These are phyloP conservation scores for Podospora tetraspora DNA, from an alignment of 495 filamentous ascomycete genomes.

Conservation along the genomic window DNA sequence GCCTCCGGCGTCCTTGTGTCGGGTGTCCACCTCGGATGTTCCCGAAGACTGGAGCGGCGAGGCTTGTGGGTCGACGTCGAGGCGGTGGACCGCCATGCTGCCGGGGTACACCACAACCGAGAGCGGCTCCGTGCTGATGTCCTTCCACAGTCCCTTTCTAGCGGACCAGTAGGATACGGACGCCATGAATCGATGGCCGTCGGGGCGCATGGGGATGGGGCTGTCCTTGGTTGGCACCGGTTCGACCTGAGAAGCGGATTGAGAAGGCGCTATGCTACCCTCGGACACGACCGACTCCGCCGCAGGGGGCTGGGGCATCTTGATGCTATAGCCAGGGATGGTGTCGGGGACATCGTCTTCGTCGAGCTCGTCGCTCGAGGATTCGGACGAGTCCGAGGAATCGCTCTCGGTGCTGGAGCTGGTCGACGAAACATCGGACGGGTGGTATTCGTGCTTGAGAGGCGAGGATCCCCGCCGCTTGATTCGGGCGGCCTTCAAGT, in stretches of 20 bases:
- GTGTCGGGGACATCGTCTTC: slow-evolving; percentile 47
- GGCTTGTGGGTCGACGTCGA: slow-evolving; percentile 39
- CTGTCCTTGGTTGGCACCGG: slow-evolving; percentile 47
- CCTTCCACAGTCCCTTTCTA: slow-evolving; percentile 71
- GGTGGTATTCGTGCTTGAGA: slow-evolving; percentile 95
- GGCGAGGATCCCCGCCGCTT: slow-evolving; percentile 83
- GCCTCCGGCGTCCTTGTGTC: slow-evolving; percentile 32
- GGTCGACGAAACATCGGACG: slow-evolving; percentile 62
- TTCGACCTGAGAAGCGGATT: slow-evolving; percentile 67
- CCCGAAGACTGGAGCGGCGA: slow-evolving; percentile 38
- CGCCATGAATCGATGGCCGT: slow-evolving; percentile 57
- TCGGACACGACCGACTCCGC: slow-evolving; percentile 34
- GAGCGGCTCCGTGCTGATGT: slow-evolving; percentile 61
- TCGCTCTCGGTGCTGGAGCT: slow-evolving; percentile 46
- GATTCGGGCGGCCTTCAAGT: slow-evolving; percentile 35
- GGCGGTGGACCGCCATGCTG: slow-evolving; percentile 74
- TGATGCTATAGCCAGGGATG: slow-evolving; percentile 46
- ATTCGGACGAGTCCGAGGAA: slow-evolving; percentile 40
- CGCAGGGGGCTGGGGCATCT: slow-evolving; percentile 19
- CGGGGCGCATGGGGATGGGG: slow-evolving; percentile 42
- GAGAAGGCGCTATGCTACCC: slow-evolving; percentile 61
- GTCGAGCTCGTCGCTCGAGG: slow-evolving; percentile 48
- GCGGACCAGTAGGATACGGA: slow-evolving; percentile 82
- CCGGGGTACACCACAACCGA: slow-evolving; percentile 78
- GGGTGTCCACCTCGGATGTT: slow-evolving; percentile 34